Evolutionary conservation across 148 eudicot genomes (phyloP), one percentile per base, ranked within the genome.

Genomic region (Rhododendron henanense): DNA sequence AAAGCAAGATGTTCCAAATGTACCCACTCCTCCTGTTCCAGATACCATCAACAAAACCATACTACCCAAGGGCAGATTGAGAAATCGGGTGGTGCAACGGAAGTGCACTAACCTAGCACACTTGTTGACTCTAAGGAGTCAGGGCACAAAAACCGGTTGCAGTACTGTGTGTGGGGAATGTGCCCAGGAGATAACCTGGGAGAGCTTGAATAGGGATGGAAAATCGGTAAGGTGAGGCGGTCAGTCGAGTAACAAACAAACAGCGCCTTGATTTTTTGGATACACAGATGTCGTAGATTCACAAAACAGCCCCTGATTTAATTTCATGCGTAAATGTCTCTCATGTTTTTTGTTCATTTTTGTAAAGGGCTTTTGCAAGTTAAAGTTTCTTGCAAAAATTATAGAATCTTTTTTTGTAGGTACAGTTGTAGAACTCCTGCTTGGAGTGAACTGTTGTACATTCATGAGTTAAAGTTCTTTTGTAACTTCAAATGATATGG

Each of bases 121-220:
- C 90, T 8, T 92, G 90, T 86, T 95, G 48, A 92, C 96, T 25
- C 91, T 95, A 9, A 91, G 89, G 81, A 93, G 94, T 71, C 98
- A 94, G 81, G 94, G 97, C 4, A 92, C 91, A 15, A 94, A 93
- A 82, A 55, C 37, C 3, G 95, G 95, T 83, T 91, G 98, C 89
- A 90, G 84, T 84, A 94, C 98, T 10, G 75, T 95, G 28, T 97
- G 99, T 69, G 99, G 99, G 59, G 96, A 91, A 86, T 97, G 99
- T 90, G 99, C 92, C 55, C 88, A 86, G 85, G 93, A 92, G 83
- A 91, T 97, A 39, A 87, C 92, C 81, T 95, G 94, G 94, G 94
- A 94, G 57, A 91, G 85, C 50, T 78, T 93, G 82, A 83, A 85
- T 45, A 81, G 67, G 48, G 92, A 81, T 85, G 86, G 39, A 63